Evolutionary conservation across 345 rosid species (phyloP).

Genomic region (Nephelium lappaceum): DNA sequence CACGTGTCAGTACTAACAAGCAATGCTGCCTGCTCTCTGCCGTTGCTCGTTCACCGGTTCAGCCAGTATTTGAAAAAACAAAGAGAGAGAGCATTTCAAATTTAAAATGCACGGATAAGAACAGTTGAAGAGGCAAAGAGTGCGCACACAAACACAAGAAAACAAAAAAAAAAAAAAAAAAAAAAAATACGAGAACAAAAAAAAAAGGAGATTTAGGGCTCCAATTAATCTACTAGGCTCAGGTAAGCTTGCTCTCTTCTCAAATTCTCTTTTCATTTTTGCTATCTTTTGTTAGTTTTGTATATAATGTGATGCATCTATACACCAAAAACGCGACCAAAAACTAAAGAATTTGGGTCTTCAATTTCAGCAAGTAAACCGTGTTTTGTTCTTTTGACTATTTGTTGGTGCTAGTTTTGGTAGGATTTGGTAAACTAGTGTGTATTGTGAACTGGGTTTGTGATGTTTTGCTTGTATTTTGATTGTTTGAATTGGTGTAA

Average conservation of each 20-base stretch:
- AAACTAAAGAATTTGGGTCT: neutral
- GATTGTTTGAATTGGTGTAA: constrained; percentile 17
- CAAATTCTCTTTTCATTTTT: constrained; percentile 3
- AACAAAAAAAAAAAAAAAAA: neutral
- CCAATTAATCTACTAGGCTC: constrained; percentile 18
- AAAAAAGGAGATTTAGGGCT: constrained; percentile 11
- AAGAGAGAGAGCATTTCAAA: neutral
- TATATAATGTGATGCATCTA: neutral
- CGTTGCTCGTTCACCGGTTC: too few relatives aligned
- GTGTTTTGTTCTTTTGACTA: neutral
- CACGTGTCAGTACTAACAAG: neutral
- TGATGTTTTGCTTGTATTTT: constrained; percentile 16
- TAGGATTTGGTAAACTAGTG: neutral
- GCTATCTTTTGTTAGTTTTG: constrained; percentile 18
- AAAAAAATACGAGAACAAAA: too few relatives aligned
- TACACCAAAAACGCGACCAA: neutral
- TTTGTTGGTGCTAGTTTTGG: neutral
- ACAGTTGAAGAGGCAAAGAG: constrained; percentile 35
- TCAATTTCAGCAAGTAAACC: neutral
- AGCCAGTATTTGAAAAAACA: neutral
- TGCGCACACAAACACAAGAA: constrained; percentile 8
- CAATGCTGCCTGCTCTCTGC: too few relatives aligned
- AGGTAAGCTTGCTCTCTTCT: constrained; percentile 26
- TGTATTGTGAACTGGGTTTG: constrained; percentile 6
- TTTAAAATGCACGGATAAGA: constrained; percentile 29